Evolutionary conservation across 140 eudicot species (phyloP).

Genomic region (Oenanthe javanica): DNA sequence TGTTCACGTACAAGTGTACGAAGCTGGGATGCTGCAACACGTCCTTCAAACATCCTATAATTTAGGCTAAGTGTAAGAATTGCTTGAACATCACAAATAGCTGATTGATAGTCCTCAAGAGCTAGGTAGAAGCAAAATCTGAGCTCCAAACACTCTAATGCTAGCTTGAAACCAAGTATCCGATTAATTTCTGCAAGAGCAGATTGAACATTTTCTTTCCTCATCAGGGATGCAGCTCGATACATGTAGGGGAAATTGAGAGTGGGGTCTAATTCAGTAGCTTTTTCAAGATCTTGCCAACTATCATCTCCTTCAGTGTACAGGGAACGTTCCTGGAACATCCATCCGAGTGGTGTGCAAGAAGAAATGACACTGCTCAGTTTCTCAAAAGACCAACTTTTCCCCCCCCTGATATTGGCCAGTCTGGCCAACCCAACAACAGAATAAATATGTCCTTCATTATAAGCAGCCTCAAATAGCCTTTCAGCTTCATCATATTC

Average conservation of each 20-base stretch:
- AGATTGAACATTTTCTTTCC: constrained; percentile 57
- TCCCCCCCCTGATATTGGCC: constrained; percentile 56
- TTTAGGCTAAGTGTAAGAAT: constrained; percentile 79
- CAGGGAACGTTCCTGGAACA: constrained; percentile 88
- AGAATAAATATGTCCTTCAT: constrained; percentile 77
- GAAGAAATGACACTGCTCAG: constrained; percentile 58
- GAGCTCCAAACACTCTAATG: constrained; percentile 87
- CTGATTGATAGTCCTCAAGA: constrained; percentile 78
- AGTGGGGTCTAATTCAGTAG: constrained; percentile 85
- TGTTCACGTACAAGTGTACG: constrained; percentile 83
- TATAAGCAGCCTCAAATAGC: constrained; percentile 54
- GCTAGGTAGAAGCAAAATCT: constrained; percentile 81
- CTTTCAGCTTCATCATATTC: constrained; percentile 66
- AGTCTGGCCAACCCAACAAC: constrained; percentile 79
- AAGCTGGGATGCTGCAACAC: constrained; percentile 79
- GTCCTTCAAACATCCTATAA: constrained; percentile 83
- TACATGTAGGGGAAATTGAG: constrained; percentile 93
- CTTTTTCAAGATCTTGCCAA: constrained; percentile 72
- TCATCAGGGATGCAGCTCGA: constrained; percentile 89
- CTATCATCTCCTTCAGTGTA: constrained; percentile 58
- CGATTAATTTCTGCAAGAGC: constrained; percentile 78
- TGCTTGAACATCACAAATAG: constrained; percentile 85
- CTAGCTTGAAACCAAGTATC: constrained; percentile 77
- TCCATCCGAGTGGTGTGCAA: constrained; percentile 83
- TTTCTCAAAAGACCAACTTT: constrained; percentile 42